A percentile compares a stretch with the other conserved stretches of the same genome.
phyloP scores from a whole-genome alignment of 2,329 filamentous ascomycete species.

The Karstenula rhodostoma region DNA sequence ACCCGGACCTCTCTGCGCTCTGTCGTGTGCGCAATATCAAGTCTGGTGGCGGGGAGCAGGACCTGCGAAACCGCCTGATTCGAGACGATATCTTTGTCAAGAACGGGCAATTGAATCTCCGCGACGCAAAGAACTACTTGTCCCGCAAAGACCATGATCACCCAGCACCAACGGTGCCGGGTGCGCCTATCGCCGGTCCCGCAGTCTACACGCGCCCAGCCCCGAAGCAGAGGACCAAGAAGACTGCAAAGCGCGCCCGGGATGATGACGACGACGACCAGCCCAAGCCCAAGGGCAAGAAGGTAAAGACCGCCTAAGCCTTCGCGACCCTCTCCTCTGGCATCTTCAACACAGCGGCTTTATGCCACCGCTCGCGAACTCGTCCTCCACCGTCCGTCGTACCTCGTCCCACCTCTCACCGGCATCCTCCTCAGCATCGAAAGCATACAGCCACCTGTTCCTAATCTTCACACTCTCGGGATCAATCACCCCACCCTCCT shows the following conservation, averaged over 20 bases:
- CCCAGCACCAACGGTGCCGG: conserved; percentile 6
- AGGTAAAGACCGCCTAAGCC: neutral
- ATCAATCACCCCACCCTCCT: conserved; percentile 29
- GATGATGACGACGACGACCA: neutral
- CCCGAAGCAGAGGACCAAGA: neutral
- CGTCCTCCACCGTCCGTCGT: conserved; percentile 18
- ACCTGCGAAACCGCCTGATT: conserved; percentile 27
- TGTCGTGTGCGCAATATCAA: conserved; percentile 27
- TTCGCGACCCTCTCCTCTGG: neutral
- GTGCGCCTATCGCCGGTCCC: conserved; percentile 8
- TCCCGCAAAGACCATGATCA: neutral
- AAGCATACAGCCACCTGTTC: conserved; percentile 31
- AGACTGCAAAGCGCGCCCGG: neutral
- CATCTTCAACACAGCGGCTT: conserved; percentile 25
- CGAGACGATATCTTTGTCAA: conserved; percentile 28
- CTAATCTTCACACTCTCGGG: conserved; percentile 34
- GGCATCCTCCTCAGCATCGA: conserved; percentile 31
- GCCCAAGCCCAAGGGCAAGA: neutral
- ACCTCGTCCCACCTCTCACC: conserved; percentile 23
- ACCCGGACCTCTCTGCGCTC: conserved; percentile 25
- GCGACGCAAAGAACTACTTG: conserved; percentile 15
- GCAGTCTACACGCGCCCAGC: neutral
- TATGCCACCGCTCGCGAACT: conserved; percentile 23
- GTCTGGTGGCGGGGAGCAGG: conserved; percentile 19
- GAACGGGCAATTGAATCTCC: conserved; percentile 8